A percentile compares a stretch with the other conserved stretches of the same genome.
Evolutionary conservation across 768 basidiomycete genomes (phyloP).

Genomic region (Phaeolepiota aurea): DNA sequence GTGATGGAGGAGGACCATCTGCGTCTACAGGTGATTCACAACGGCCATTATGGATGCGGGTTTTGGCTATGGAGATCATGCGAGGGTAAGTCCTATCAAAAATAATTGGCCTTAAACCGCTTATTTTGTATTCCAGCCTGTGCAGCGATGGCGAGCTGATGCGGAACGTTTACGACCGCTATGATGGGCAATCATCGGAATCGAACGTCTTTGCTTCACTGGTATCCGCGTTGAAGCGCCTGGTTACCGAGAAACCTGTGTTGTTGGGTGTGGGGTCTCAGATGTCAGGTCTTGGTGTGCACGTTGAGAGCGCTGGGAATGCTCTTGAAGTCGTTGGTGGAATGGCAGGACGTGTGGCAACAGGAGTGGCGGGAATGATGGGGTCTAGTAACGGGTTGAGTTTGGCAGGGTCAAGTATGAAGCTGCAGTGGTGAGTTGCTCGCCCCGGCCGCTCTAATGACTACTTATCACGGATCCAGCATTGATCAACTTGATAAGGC

Average conservation of each 20-base stretch:
- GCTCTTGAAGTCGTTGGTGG: constrained; percentile 40
- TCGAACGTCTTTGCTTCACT: constrained; percentile 72
- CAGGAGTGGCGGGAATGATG: constrained; percentile 83
- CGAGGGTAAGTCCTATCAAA: constrained; percentile 78
- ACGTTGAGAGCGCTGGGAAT: constrained; percentile 22
- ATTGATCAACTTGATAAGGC: constrained; percentile 99
- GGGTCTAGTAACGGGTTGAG: constrained; percentile 62
- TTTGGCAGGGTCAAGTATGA: constrained; percentile 70
- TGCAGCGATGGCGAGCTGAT: constrained; percentile 77
- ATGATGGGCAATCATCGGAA: constrained; percentile 53
- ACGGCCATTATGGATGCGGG: constrained; percentile 80
- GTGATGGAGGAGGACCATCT: constrained; percentile 5
- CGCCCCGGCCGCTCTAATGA: not conserved
- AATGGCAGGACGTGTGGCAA: constrained; percentile 81
- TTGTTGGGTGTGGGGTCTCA: constrained; percentile 73
- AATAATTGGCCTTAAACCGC: too few species aligned
- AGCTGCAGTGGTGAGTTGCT: constrained; percentile 73
- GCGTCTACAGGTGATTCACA: constrained; percentile 15
- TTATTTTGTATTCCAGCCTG: constrained; percentile 41
- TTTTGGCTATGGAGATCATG: constrained; percentile 88
- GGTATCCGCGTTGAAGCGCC: constrained; percentile 74
- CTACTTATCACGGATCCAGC: constrained; percentile 33
- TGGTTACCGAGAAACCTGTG: constrained; percentile 84
- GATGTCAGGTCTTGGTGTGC: constrained; percentile 74
- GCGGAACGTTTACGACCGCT: constrained; percentile 71